phyloP scores from a whole-genome alignment of 306 rosid species.

The Senna siamea region DNA sequence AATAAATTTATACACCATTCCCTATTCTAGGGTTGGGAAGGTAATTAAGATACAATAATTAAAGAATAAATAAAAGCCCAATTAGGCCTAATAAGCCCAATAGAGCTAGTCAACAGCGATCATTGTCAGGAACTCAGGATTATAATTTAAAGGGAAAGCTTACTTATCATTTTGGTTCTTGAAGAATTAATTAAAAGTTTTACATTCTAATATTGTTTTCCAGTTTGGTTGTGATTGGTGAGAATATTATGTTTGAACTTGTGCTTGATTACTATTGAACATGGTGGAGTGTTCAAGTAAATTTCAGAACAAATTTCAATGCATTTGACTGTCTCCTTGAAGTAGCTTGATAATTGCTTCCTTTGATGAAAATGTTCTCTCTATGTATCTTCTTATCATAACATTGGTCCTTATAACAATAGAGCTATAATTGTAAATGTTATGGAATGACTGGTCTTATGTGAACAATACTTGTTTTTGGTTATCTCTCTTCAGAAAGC shows the following conservation, averaged over 20 bases:
- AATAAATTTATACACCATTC: too few species aligned
- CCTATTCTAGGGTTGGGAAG: too few species aligned
- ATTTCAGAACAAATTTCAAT: constrained; percentile 11
- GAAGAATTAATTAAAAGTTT: constrained; percentile 5
- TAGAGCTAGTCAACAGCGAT: too few species aligned
- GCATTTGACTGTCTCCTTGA: constrained; percentile 19
- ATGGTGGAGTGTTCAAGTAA: not conserved
- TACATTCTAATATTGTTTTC: not conserved
- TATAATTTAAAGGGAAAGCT: too few species aligned
- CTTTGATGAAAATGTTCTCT: constrained; percentile 22
- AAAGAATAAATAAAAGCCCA: too few species aligned
- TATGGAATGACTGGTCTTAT: constrained; percentile 9
- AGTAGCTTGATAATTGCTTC: not conserved
- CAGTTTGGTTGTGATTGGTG: constrained; percentile 2
- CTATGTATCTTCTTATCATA: not conserved
- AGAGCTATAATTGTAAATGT: constrained; percentile 24
- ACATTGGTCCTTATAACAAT: constrained; percentile 20
- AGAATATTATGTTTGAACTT: constrained; percentile 23
- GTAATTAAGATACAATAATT: too few species aligned
- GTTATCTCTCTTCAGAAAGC: constrained; percentile 4
- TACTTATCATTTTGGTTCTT: too few species aligned
- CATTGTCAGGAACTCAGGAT: too few species aligned
- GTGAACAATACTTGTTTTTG: not conserved
- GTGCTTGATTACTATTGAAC: constrained; percentile 1
- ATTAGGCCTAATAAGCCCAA: too few species aligned